phyloP scores from a whole-genome alignment of 108 stramenopile genomes.

The Nitzschia inconspicua region DNA sequence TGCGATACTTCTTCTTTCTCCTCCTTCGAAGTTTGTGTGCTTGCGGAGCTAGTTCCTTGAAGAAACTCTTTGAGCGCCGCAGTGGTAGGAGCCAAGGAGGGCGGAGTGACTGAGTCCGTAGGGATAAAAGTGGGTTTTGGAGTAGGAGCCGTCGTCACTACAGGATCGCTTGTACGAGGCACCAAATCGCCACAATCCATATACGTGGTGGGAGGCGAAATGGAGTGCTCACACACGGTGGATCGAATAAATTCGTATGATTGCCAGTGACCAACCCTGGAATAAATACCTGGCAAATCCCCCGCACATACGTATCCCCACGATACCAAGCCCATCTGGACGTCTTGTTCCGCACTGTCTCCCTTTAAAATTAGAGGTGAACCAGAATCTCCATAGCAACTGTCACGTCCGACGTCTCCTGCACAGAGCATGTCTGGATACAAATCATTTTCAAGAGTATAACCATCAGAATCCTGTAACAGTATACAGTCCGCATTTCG shows the following conservation, averaged over 20 bases:
- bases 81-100: too few species aligned
- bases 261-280: conserved; percentile 28
- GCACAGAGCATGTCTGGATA: conserved; percentile 66
- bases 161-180: too few species aligned
- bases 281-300: conserved; percentile 45
- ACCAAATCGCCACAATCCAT: conserved; percentile 19
- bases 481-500: conserved; percentile 28
- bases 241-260: conserved; percentile 15
- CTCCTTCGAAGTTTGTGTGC: too few species aligned
- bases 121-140: background rate
- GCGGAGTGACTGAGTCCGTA: background rate
- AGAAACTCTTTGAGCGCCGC: too few species aligned
- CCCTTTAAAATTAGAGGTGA: conserved; percentile 36
- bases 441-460: conserved; percentile 2
- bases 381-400: conserved; percentile 48
- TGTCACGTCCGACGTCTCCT: conserved; percentile 21
- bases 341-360: conserved; percentile 15
- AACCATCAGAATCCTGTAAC: conserved; percentile 4
- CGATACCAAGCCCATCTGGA: conserved; percentile 29
- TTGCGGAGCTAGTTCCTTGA: too few species aligned
- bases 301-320: conserved; percentile 44
- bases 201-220: conserved; percentile 30
- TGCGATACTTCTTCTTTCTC: too few species aligned
- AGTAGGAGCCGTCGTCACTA: conserved; percentile 4
- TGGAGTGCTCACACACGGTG: conserved; percentile 31